These are phyloP conservation scores for Dactylonectria macrodidyma DNA, from an alignment of 2,329 filamentous ascomycete genomes.

Conservation along the genomic window DNA sequence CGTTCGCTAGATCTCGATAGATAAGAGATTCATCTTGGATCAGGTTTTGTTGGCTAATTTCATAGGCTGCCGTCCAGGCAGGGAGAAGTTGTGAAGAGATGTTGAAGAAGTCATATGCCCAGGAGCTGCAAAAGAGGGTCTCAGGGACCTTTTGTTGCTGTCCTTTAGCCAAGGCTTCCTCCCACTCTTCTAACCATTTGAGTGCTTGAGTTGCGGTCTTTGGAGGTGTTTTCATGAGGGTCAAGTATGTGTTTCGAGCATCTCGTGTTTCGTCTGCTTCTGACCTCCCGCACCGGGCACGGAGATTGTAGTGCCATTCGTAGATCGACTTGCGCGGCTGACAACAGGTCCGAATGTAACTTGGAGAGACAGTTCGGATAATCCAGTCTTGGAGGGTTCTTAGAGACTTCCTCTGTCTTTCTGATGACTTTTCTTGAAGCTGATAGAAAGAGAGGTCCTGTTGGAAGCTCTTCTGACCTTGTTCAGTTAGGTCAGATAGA, in stretches of 20 bases:
- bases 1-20: conserved; percentile 2
- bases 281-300: too few species aligned
- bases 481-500: too few species aligned
- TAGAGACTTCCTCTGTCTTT: too few species aligned
- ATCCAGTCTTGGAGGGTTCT: too few species aligned
- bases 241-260: neutral
- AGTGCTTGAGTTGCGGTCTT: neutral
- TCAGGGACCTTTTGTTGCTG: too few species aligned
- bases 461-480: neutral
- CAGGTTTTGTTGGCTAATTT: neutral
- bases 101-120: too few species aligned
- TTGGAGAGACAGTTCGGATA: too few species aligned
- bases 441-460: too few species aligned
- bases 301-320: neutral
- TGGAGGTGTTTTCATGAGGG: neutral
- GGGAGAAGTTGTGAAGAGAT: neutral
- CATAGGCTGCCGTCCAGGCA: neutral
- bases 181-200: neutral
- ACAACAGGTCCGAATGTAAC: too few species aligned
- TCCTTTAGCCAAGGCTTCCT: neutral
- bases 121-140: too few species aligned
- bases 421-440: too few species aligned
- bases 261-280: neutral
- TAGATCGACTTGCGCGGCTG: too few species aligned
- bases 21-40: neutral